Percentiles rank a stretch among this genome's conserved stretches.
Conservation (phyloP, 768 basidiomycete species). For the Phlebiopsis flavidoalba region DNA sequence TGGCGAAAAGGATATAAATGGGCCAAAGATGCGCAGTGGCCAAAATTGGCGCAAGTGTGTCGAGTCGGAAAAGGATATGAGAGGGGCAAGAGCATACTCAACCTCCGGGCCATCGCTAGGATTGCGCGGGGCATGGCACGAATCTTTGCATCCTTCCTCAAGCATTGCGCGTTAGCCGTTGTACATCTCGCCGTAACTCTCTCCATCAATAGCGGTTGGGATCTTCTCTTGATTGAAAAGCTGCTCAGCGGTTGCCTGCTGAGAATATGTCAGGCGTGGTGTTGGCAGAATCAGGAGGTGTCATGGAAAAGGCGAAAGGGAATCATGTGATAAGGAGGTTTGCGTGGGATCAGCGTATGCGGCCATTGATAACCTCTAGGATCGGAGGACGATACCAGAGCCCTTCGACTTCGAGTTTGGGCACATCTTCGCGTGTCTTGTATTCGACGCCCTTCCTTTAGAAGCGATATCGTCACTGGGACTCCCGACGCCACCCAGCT, state of each 20-base stretch:
- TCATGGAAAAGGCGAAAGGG: constrained; percentile 3
- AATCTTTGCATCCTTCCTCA: constrained; percentile 1
- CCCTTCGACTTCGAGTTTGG: constrained; percentile 23
- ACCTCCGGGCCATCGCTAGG: constrained; percentile 20
- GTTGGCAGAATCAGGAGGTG: constrained; percentile 18
- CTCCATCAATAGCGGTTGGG: constrained; percentile 34
- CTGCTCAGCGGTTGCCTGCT: too few relatives aligned
- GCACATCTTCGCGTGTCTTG: constrained; percentile 22
- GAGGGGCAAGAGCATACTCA: background rate
- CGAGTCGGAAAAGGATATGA: constrained; percentile 19
- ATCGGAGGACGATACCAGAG: constrained; percentile 24
- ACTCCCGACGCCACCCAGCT: constrained; percentile 15
- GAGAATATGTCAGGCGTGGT: too few relatives aligned
- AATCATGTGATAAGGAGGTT: background rate
- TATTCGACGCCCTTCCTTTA: constrained; percentile 13
- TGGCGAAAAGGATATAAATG: constrained; percentile 17
- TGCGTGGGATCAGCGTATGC: constrained; percentile 6
- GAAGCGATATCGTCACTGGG: constrained; percentile 19
- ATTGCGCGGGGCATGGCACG: background rate
- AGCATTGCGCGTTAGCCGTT: constrained; percentile 5
- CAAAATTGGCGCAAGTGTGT: constrained; percentile 20
- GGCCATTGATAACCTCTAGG: constrained; percentile 20
- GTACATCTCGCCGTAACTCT: constrained; percentile 32
- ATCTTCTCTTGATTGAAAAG: constrained; percentile 36
- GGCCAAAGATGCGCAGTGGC: constrained; percentile 19